Percentiles rank a stretch among this genome's conserved stretches.
These are phyloP conservation scores for Kodamaea arcana DNA, from an alignment of 1,139 yeast genomes.

Conservation along the genomic window DNA sequence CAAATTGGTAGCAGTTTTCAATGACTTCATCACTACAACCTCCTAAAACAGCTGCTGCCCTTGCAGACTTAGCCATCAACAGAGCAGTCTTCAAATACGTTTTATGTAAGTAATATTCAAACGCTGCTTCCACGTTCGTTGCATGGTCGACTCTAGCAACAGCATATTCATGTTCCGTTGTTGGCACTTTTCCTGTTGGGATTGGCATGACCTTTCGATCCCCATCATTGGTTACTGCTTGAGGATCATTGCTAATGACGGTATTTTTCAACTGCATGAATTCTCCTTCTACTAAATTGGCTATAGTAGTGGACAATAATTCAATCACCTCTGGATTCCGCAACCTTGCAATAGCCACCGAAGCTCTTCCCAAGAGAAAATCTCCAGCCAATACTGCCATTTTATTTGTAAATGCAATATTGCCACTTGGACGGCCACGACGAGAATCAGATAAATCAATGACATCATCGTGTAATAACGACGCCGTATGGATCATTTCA, in stretches of 20 bases:
- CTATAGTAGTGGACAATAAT: constrained; percentile 89
- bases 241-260: constrained; percentile 49
- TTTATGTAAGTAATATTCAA: constrained; percentile 91
- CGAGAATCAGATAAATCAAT: constrained; percentile 90
- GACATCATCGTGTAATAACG: constrained; percentile 95
- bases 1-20: constrained; percentile 86
- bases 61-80: constrained; percentile 88
- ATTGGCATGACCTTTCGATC: constrained; percentile 50
- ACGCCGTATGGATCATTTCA: constrained; percentile 97
- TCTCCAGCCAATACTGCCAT: constrained; percentile 98
- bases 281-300: constrained; percentile 96
- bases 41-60: constrained; percentile 90
- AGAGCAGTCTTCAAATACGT: constrained; percentile 95
- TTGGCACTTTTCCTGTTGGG: constrained; percentile 64
- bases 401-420: constrained; percentile 89
- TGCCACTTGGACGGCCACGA: constrained; percentile 88
- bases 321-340: constrained; percentile 97
- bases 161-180: constrained; percentile 56
- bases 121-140: constrained; percentile 78
- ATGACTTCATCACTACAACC: constrained; percentile 73
- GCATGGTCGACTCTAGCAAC: constrained; percentile 53
- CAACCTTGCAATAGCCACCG: constrained; percentile 88
- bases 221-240: constrained; percentile 46
- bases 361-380: constrained; percentile 89
- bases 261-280: constrained; percentile 97